These are phyloP conservation scores for Mortierella claussenii DNA, from an alignment of 192 early-diverging fungal genomes.

Conservation along the genomic window DNA sequence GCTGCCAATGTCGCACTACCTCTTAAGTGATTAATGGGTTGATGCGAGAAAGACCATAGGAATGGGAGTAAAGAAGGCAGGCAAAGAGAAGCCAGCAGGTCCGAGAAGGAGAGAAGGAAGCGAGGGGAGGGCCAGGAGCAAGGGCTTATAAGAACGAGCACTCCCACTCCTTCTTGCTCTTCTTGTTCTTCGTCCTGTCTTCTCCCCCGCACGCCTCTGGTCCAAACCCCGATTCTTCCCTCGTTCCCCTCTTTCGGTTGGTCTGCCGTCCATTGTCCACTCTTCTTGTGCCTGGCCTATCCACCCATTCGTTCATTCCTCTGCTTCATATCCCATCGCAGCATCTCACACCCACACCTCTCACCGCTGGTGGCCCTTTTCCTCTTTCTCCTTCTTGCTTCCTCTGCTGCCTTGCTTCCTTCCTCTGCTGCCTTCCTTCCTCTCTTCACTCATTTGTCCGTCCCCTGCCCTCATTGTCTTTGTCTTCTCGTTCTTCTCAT, in stretches of 20 bases:
- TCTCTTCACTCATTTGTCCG: not conserved
- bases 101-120: not conserved
- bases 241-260: not conserved
- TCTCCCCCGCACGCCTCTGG: not conserved
- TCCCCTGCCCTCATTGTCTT: not conserved
- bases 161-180: not conserved
- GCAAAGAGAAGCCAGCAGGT: too few relatives aligned
- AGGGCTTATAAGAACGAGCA: slow-evolving; percentile 1
- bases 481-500: not conserved
- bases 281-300: too few relatives aligned
- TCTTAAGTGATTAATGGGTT: slow-evolving; percentile 31
- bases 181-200: not conserved
- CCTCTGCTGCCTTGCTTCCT: not conserved
- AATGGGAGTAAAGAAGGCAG: not conserved
- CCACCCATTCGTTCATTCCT: too few relatives aligned
- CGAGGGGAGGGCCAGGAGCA: not conserved
- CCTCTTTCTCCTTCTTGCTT: not conserved
- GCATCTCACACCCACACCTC: too few relatives aligned
- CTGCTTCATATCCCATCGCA: too few relatives aligned
- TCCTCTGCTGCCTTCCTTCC: not conserved
- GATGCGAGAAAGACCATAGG: slow-evolving; percentile 10
- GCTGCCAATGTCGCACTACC: slow-evolving; percentile 12
- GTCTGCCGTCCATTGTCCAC: too few relatives aligned
- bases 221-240: slow-evolving; percentile 22
- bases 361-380: too few relatives aligned